Base-by-base conservation (phyloP, 2,329 filamentous ascomycete genomes). In the Grosmannia huntii region DNA sequence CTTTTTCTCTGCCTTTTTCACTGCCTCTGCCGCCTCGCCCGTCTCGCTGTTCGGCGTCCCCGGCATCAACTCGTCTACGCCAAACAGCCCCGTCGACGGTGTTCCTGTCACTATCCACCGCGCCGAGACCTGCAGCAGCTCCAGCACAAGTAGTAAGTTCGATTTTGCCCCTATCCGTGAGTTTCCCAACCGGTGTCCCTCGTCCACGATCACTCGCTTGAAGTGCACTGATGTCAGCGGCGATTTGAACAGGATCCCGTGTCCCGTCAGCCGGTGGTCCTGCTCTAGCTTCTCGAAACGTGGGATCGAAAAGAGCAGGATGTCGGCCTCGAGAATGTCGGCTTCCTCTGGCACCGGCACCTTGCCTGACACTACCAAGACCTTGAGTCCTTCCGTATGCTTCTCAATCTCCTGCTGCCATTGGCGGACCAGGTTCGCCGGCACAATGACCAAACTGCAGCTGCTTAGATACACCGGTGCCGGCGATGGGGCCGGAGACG, bases 61-160 rank as follows among this genome's bases (percentile, higher is more conserved):
- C 16, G 41, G 16, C 19, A n/a, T 19, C 19, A 19, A 2, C 21
- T 31, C 64, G 61, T 89, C 83, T 0, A 90, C 79, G 0, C 91
- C 90, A 58, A 90, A 89, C 0, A 96, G 74, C 11, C 90, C 89
- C 61, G 85, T 85, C 0, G 90, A 90, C 2, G 92, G 92, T 0
- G 92, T 97, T 58, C 92, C 92, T 1, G 89, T 95, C 0, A 96
- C 86, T 4, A 95, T 83, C 92, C 92, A 96, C 11, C 87, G 82
- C 21, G 89, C 81, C 53, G 90, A 85, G 19, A 90, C 73, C 12
- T 77, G 72, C n/a, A 86, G 68, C 14, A 68, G 68, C 21, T 84
- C 77, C 1, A 85, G 68, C 2, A 76, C 74, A 2, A 73, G 66
- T 23, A 81, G 72, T 5, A 83, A 65, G 48, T 79, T 75, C 51